Conservation (phyloP, 2,329 filamentous ascomycete species). For the Endoconidiophora polonica region DNA sequence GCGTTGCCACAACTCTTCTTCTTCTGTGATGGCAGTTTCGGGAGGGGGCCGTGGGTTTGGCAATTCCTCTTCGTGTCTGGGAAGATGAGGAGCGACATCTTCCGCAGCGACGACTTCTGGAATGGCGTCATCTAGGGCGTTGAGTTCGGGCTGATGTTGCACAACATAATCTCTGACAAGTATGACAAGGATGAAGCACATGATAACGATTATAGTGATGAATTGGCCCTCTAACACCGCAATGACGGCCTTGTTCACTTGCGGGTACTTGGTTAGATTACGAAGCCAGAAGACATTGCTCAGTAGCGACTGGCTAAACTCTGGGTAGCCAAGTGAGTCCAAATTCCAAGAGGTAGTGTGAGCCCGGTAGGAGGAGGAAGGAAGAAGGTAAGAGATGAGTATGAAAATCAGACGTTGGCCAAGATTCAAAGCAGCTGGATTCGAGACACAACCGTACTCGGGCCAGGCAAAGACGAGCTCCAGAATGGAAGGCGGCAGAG, state of each 20-base stretch:
- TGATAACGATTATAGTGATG: slow-evolving; percentile 78
- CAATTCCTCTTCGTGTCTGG: no score
- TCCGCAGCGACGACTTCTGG: background rate
- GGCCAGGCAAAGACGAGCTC: slow-evolving; percentile 6
- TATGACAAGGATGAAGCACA: slow-evolving; percentile 93
- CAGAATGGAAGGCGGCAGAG: slow-evolving; percentile 6
- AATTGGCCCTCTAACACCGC: slow-evolving; percentile 82
- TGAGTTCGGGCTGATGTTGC: slow-evolving; percentile 87
- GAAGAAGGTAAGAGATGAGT: slow-evolving; percentile 2
- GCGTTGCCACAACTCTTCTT: background rate
- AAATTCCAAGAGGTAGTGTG: slow-evolving; percentile 2
- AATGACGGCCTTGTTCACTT: slow-evolving; percentile 63
- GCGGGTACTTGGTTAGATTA: slow-evolving; percentile 49
- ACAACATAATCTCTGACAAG: slow-evolving; percentile 95
- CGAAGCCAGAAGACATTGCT: slow-evolving; percentile 40
- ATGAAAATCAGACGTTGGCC: slow-evolving; percentile 3
- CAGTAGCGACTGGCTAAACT: slow-evolving; percentile 29
- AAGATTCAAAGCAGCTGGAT: background rate
- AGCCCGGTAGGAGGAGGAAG: slow-evolving; percentile 1
- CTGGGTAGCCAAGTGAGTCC: slow-evolving; percentile 9
- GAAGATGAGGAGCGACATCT: background rate
- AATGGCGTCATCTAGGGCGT: slow-evolving; percentile 37
- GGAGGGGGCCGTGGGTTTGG: no score
- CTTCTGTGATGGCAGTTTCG: no score
- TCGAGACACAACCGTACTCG: background rate